Conservation (phyloP, 2,329 filamentous ascomycete species). For the Botrytis byssoidea region DNA sequence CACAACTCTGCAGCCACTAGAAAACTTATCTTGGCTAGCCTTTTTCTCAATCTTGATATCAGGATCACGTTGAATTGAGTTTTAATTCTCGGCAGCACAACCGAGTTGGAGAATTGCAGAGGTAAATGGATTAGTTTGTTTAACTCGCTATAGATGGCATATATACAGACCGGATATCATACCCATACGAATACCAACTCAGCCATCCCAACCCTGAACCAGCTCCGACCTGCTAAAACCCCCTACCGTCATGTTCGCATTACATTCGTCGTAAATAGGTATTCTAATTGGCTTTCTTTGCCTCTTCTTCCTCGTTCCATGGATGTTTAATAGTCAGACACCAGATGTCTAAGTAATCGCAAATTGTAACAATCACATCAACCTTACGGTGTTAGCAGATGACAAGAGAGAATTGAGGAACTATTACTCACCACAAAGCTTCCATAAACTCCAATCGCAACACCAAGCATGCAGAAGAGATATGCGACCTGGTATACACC, state of each 20-base stretch:
- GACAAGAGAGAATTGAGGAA: slow-evolving; percentile 6
- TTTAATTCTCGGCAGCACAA: background rate
- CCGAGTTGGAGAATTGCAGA: background rate
- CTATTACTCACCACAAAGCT: slow-evolving; percentile 71
- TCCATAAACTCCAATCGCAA: slow-evolving; percentile 87
- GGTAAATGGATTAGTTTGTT: background rate
- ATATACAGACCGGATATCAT: background rate
- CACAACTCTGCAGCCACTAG: background rate
- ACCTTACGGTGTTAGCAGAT: slow-evolving; percentile 46
- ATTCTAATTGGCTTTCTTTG: slow-evolving; percentile 33
- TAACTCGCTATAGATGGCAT: background rate
- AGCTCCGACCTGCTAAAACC: background rate
- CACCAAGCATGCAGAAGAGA: slow-evolving; percentile 82
- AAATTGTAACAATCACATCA: slow-evolving; percentile 96
- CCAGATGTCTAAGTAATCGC: slow-evolving; percentile 98
- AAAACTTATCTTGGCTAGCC: background rate
- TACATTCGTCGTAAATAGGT: background rate
- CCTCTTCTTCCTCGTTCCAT: slow-evolving; percentile 44
- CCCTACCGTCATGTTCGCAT: slow-evolving; percentile 5
- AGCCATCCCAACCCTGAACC: background rate
- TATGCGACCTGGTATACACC: slow-evolving; percentile 88
- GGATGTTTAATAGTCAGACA: slow-evolving; percentile 95
- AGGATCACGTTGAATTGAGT: background rate
- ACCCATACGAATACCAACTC: background rate
- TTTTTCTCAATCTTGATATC: background rate